Percentiles rank a stretch among this genome's conserved stretches.
phyloP scores from a whole-genome alignment of 768 basidiomycete species.

The Pleurotus salmoneostramineus region DNA sequence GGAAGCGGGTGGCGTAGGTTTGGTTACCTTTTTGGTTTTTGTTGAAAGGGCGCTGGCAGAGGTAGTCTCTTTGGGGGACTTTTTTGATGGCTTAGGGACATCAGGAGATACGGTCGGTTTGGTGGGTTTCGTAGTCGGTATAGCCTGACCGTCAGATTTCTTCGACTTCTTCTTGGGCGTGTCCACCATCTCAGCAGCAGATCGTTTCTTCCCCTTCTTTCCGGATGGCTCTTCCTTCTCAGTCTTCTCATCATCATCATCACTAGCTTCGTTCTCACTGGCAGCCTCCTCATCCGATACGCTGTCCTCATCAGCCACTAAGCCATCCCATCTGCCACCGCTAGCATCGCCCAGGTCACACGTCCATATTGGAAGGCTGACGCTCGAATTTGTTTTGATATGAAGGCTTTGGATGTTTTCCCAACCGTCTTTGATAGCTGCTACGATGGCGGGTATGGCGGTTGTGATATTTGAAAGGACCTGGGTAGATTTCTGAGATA shows the following conservation, averaged over 20 bases:
- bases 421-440: slow-evolving; percentile 78
- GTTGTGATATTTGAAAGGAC: slow-evolving; percentile 73
- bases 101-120: neutral
- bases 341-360: slow-evolving; percentile 62
- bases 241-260: slow-evolving; percentile 17
- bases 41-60: too few species aligned
- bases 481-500: slow-evolving; percentile 71
- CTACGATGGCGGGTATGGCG: slow-evolving; percentile 72
- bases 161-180: slow-evolving; percentile 45
- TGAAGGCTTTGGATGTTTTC: slow-evolving; percentile 86
- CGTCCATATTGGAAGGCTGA: slow-evolving; percentile 89
- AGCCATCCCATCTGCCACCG: slow-evolving; percentile 58
- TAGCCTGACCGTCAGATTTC: slow-evolving; percentile 16
- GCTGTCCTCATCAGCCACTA: slow-evolving; percentile 24
- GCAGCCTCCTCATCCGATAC: slow-evolving; percentile 17
- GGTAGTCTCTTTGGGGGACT: neutral
- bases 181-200: slow-evolving; percentile 25
- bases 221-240: slow-evolving; percentile 19
- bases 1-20: neutral
- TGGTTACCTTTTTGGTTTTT: neutral
- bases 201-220: slow-evolving; percentile 15
- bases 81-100: neutral
- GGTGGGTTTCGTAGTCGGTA: neutral
- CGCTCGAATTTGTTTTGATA: slow-evolving; percentile 85
- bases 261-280: slow-evolving; percentile 16